These are phyloP conservation scores for Podochytrium sp. DNA, from an alignment of 192 early-diverging fungal genomes.

Conservation along the genomic window DNA sequence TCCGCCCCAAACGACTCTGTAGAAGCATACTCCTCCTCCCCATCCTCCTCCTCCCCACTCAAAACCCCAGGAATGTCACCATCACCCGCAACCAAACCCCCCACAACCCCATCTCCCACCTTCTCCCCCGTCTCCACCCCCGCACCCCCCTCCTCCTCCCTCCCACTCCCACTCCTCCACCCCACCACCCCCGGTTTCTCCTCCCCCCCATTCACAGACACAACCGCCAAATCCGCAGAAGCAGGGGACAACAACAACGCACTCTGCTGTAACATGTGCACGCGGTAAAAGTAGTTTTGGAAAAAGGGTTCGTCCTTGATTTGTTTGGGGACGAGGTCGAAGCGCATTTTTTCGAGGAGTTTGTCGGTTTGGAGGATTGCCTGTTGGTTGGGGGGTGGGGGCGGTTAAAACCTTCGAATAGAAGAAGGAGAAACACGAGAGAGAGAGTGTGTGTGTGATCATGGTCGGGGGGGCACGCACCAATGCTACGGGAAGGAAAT, in stretches of 20 bases:
- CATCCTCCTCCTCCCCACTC: neutral
- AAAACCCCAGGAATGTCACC: slow-evolving; percentile 21
- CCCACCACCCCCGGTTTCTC: neutral
- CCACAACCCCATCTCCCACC: neutral
- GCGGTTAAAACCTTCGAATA: neutral
- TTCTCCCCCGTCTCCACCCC: neutral
- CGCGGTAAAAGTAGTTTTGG: slow-evolving; percentile 73
- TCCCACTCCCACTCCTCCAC: neutral
- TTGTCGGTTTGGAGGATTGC: slow-evolving; percentile 62
- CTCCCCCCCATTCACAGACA: neutral
- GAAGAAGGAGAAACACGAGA: neutral
- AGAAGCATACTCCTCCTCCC: slow-evolving; percentile 18
- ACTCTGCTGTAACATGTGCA: slow-evolving; percentile 47
- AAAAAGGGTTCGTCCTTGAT: slow-evolving; percentile 68
- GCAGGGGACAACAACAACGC: neutral
- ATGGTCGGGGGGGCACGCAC: neutral
- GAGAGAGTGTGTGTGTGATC: neutral
- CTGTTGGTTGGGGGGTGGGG: neutral
- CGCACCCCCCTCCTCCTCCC: neutral
- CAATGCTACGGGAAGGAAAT: slow-evolving; percentile 53
- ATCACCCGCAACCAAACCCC: neutral
- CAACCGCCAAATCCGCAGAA: neutral
- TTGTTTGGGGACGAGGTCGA: slow-evolving; percentile 67
- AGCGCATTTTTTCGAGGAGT: slow-evolving; percentile 63
- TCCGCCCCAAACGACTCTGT: slow-evolving; percentile 29